Conservation (phyloP, 345 rosid species). For the Aegle marmelos region DNA sequence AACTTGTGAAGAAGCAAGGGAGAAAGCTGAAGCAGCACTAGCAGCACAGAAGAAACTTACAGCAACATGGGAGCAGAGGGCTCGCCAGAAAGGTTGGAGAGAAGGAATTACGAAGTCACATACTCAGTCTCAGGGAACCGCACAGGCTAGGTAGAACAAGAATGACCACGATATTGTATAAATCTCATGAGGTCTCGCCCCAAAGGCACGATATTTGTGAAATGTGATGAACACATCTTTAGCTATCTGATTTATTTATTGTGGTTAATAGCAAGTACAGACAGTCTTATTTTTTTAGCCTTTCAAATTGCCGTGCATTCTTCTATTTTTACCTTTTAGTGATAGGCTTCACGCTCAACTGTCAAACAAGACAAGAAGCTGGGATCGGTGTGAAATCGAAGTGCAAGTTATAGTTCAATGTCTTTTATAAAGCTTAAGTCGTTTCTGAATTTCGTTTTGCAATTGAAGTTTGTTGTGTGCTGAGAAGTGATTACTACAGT, state of each 20-base stretch:
- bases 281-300: neutral
- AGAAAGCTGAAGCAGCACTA: conserved; percentile 70
- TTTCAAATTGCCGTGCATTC: neutral
- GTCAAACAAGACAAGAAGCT: neutral
- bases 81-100: conserved; percentile 87
- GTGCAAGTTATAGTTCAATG: neutral
- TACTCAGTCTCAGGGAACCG: conserved; percentile 49
- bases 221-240: neutral
- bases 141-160: conserved; percentile 35
- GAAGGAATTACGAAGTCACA: conserved; percentile 50
- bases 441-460: neutral
- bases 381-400: neutral
- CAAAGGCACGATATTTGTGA: conserved; percentile 3
- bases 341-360: neutral
- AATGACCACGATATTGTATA: neutral
- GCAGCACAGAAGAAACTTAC: conserved; percentile 74
- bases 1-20: conserved; percentile 96
- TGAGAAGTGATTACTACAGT: neutral
- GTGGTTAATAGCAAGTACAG: conserved; percentile 2
- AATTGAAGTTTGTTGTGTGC: neutral
- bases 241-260: conserved; percentile 6
- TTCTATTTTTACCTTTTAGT: neutral
- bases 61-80: conserved; percentile 73
- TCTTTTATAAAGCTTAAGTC: neutral
- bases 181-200: neutral